phyloP scores from a whole-genome alignment of 1,284 basidiomycete species.

The Moesziomyces aphidis region DNA sequence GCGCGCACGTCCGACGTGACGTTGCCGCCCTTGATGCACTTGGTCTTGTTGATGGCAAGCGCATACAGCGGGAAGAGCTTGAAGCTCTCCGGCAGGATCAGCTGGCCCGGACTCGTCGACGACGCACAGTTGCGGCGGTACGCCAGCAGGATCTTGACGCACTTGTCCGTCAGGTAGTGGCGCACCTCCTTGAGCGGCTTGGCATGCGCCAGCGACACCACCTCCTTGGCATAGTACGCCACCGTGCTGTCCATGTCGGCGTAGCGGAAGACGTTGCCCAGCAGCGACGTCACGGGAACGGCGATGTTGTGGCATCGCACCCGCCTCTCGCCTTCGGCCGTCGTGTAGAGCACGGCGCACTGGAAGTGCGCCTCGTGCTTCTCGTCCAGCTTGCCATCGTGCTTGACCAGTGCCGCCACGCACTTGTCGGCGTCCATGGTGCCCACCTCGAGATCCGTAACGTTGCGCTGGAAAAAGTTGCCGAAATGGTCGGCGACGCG shows the following conservation, averaged over 20 bases:
- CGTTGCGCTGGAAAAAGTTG: slow-evolving; percentile 81
- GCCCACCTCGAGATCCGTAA: slow-evolving; percentile 84
- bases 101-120: slow-evolving; percentile 81
- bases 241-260: slow-evolving; percentile 91
- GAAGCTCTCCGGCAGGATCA: slow-evolving; percentile 95
- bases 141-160: slow-evolving; percentile 83
- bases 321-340: slow-evolving; percentile 79
- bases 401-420: slow-evolving; percentile 78
- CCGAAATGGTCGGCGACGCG: slow-evolving; percentile 80
- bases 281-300: slow-evolving; percentile 82
- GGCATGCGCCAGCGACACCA: slow-evolving; percentile 78
- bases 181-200: slow-evolving; percentile 81
- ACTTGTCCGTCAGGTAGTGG: slow-evolving; percentile 85
- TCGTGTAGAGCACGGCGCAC: slow-evolving; percentile 91
- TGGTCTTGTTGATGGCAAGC: slow-evolving; percentile 87
- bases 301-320: slow-evolving; percentile 89
- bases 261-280: slow-evolving; percentile 90
- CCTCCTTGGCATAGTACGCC: slow-evolving; percentile 79
- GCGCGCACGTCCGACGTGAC: slow-evolving; percentile 94
- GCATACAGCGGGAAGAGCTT: slow-evolving; percentile 87
- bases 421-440: slow-evolving; percentile 84
- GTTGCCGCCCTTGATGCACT: slow-evolving; percentile 86
- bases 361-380: slow-evolving; percentile 85
- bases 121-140: slow-evolving; percentile 93
- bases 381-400: slow-evolving; percentile 76